Evolutionary conservation across 208 protist genomes (phyloP).

Genomic region (Acanthamoeba royreba): DNA sequence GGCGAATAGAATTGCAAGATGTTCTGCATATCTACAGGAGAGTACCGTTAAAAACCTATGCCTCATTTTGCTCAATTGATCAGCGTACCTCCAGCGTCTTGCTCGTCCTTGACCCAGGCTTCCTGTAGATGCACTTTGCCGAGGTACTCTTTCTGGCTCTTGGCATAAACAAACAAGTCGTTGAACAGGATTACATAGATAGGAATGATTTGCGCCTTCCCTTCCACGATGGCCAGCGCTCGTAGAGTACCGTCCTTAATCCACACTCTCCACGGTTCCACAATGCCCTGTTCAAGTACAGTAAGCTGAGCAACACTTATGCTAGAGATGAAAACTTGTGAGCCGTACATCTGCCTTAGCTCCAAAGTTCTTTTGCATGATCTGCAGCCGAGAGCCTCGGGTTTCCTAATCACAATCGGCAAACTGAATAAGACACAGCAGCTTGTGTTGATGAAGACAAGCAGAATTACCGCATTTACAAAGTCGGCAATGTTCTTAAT

Average conservation of each 20-base stretch:
- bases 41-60: not conserved
- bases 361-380: not conserved
- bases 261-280: conserved; percentile 20
- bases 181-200: conserved; percentile 25
- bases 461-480: not conserved
- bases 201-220: not conserved
- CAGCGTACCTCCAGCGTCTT: not conserved
- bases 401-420: too few relatives aligned
- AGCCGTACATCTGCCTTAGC: not conserved
- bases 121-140: conserved; percentile 5
- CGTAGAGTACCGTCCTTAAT: not conserved
- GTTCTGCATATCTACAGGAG: not conserved
- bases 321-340: too few relatives aligned
- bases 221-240: not conserved
- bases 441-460: too few relatives aligned
- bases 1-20: conserved; percentile 18
- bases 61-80: too few relatives aligned
- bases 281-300: not conserved
- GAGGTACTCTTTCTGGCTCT: not conserved
- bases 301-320: too few relatives aligned
- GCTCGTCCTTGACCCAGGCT: conserved; percentile 31
- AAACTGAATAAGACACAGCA: too few relatives aligned
- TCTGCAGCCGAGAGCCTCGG: not conserved
- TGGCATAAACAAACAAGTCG: not conserved
- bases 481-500: conserved; percentile 29